Conservation (phyloP, 2,329 filamentous ascomycete species). For the Nemania sp. region DNA sequence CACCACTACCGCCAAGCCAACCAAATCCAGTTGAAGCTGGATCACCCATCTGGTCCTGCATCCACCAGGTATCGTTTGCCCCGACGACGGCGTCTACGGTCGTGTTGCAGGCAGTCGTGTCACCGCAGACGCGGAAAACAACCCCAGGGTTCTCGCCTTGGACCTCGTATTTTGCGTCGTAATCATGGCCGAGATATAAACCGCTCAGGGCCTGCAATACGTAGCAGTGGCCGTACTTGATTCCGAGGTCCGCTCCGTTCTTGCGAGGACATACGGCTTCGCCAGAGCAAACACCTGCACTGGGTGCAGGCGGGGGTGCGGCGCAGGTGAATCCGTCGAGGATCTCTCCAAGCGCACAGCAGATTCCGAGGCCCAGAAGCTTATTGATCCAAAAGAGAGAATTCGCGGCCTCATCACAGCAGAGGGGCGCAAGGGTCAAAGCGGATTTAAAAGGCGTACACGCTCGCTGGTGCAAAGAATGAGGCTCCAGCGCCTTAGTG, state of each 20-base stretch:
- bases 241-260: constrained; percentile 28
- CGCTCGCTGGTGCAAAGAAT: constrained; percentile 19
- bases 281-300: constrained; percentile 26
- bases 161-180: constrained; percentile 33
- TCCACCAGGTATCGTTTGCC: constrained; percentile 29
- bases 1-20: constrained; percentile 34
- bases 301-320: constrained; percentile 17
- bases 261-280: constrained; percentile 23
- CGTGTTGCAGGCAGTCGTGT: constrained; percentile 21
- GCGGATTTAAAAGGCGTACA: constrained; percentile 24
- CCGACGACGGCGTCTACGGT: constrained; percentile 22
- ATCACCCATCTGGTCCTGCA: constrained; percentile 36
- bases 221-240: constrained; percentile 37
- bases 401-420: constrained; percentile 24
- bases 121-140: constrained; percentile 35
- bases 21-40: constrained; percentile 31
- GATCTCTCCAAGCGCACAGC: constrained; percentile 29
- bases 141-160: constrained; percentile 34
- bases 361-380: constrained; percentile 29
- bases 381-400: constrained; percentile 31
- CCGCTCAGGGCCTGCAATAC: constrained; percentile 30
- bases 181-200: constrained; percentile 33
- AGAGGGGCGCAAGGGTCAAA: constrained; percentile 20
- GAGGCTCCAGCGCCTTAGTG: background rate
- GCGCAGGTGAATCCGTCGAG: constrained; percentile 27